These are phyloP conservation scores for Uncinocarpus reesii DNA, from an alignment of 2,329 filamentous ascomycete genomes.

Conservation along the genomic window DNA sequence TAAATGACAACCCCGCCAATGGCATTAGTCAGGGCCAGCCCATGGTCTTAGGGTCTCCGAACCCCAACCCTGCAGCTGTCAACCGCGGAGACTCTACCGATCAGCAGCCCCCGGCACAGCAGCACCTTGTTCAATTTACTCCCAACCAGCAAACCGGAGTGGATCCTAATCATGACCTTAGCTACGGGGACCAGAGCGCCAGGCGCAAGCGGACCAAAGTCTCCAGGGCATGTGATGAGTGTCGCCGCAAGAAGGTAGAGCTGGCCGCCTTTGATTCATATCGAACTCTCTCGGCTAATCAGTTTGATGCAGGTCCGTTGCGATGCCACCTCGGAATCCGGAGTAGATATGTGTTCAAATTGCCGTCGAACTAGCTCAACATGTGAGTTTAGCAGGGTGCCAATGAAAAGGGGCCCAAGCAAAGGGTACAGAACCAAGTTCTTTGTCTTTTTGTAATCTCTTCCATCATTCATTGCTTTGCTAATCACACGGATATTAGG, in stretches of 20 bases:
- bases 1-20: conserved; percentile 32
- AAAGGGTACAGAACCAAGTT: conserved; percentile 54
- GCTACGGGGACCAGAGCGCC: conserved; percentile 51
- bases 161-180: conserved; percentile 39
- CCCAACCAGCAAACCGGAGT: conserved; percentile 37
- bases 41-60: conserved; percentile 32
- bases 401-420: conserved; percentile 78
- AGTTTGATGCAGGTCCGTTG: conserved; percentile 56
- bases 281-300: conserved; percentile 1
- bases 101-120: conserved; percentile 19
- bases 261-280: not conserved
- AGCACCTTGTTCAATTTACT: conserved; percentile 35
- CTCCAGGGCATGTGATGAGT: conserved; percentile 80
- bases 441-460: conserved; percentile 4
- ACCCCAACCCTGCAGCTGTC: conserved; percentile 28
- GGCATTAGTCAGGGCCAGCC: conserved; percentile 34
- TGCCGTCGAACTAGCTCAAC: conserved; percentile 65
- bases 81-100: conserved; percentile 31
- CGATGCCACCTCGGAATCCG: conserved; percentile 65
- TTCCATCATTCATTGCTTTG: conserved; percentile 2
- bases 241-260: conserved; percentile 66
- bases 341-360: conserved; percentile 66
- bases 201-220: conserved; percentile 75
- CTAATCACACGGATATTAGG: conserved; percentile 32
- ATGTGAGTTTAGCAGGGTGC: conserved; percentile 77